Percentiles rank a stretch among this genome's conserved stretches.
Conservation (phyloP, 78 protist genomes). For the Salpingoeca rosetta region DNA sequence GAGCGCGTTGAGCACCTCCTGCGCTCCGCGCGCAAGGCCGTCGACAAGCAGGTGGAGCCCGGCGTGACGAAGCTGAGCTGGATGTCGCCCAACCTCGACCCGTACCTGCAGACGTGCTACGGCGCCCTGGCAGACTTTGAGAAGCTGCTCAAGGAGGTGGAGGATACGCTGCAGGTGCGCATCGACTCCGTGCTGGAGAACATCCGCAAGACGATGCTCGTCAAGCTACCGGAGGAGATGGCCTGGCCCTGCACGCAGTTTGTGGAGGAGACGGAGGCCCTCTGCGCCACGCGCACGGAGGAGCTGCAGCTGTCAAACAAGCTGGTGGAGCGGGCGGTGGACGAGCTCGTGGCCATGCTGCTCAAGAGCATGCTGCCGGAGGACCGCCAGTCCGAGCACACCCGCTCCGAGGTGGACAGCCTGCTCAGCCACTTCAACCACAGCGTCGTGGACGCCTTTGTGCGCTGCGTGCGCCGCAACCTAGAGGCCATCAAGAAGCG, state of each 20-base stretch:
- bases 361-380: not conserved
- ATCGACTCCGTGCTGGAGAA: conserved; percentile 24
- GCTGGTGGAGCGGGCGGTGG: not conserved
- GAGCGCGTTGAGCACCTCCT: conserved; percentile 22
- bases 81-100: conserved; percentile 66
- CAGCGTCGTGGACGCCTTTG: not conserved
- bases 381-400: not conserved
- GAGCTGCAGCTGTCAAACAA: conserved; percentile 19
- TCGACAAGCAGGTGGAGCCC: conserved; percentile 42
- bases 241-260: conserved; percentile 42
- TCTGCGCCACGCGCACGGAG: conserved; percentile 1
- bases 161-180: conserved; percentile 45
- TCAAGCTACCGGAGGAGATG: conserved; percentile 37
- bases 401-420: not conserved
- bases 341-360: not conserved
- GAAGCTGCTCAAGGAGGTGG: conserved; percentile 18
- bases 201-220: conserved; percentile 23
- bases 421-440: not conserved
- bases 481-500: not conserved
- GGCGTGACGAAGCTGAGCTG: conserved; percentile 59
- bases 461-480: not conserved
- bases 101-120: conserved; percentile 38
- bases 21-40: conserved; percentile 14
- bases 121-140: conserved; percentile 19
- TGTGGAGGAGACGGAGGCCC: conserved; percentile 16